Base-by-base conservation (phyloP, 148 eudicot genomes). In the Beta vulgaris region DNA sequence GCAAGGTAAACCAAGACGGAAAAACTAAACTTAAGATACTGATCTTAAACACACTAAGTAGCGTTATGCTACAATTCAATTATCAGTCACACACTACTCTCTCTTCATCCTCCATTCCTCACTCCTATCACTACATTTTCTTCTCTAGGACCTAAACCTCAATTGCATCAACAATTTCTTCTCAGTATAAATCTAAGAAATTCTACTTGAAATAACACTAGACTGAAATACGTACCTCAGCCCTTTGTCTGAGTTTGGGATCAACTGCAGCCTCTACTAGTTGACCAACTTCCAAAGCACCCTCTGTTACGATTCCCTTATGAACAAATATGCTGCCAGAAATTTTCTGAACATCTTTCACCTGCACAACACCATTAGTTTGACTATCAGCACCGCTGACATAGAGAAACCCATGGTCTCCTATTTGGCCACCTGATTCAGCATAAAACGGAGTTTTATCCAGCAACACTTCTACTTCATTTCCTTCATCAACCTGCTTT, bases 341-440 rank as follows among this genome's bases (percentile, higher is more conserved):
- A 39, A 89, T 80, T 68, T 90, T 95, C 73, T 92, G 90, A 72
- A 95, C 98, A 76, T 95, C 98, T 74, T 86, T 89, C 76, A 95
- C 83, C 89, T 90, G 87, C 63, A 95, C 82, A 70, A 90, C 84
- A 80, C 90, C 90, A 78, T 59, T 83, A 62, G 81, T 74, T 69
- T 48, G 76, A 54, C 81, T 80, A 67, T 82, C 88, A 82, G 86
- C 68, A 42, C 80, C 85, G 48, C 79, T 81, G 59, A 86, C 81
- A 83, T 85, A 86, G 35, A 95, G 84, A 83, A 87, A 82, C 26
- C 98, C 98, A 54, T 91, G 80, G 60, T 95, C 98, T 79, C 97
- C 97, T 79, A 95, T 90, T 88, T 95, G 98, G 39, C 98, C 98
- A 49, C 98, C 98, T 51, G 98, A 95, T 83, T 95, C 98, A 73